Conservation (phyloP, 345 rosid species). For the Syzygium aromaticum region DNA sequence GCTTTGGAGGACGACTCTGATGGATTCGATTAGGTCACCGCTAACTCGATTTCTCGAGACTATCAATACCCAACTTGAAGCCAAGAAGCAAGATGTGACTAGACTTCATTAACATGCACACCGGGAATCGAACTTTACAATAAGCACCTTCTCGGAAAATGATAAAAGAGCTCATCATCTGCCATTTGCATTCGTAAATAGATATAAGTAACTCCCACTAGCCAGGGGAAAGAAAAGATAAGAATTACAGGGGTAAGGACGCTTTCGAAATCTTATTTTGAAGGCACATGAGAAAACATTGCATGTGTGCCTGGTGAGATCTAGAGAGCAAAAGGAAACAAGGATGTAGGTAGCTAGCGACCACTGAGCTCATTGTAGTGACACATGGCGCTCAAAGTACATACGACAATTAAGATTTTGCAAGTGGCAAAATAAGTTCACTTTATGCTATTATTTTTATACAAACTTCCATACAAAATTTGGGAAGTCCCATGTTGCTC, state of each 20-base stretch:
- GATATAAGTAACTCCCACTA: neutral
- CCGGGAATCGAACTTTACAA: neutral
- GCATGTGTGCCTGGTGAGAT: neutral
- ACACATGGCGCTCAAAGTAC: neutral
- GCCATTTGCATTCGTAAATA: neutral
- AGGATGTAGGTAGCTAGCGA: neutral
- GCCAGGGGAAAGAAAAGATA: neutral
- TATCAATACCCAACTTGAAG: neutral
- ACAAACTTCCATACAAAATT: neutral
- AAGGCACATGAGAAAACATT: neutral
- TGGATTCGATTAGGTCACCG: fast-evolving
- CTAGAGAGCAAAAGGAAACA: neutral
- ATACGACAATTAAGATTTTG: neutral
- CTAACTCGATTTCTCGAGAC: neutral
- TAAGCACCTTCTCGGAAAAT: neutral
- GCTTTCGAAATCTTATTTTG: neutral
- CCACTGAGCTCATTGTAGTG: neutral
- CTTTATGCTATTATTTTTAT: neutral
- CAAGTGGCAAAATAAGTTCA: neutral
- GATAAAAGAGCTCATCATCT: neutral
- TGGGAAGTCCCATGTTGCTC: neutral
- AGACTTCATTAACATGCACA: neutral
- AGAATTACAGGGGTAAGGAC: neutral
- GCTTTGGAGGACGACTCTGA: neutral
- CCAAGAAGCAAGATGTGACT: neutral